Evolutionary conservation across 2,329 filamentous ascomycete species (phyloP), one percentile per base, ranked within the genome.

Genomic region (Ophiocordyceps camponoti-floridani): DNA sequence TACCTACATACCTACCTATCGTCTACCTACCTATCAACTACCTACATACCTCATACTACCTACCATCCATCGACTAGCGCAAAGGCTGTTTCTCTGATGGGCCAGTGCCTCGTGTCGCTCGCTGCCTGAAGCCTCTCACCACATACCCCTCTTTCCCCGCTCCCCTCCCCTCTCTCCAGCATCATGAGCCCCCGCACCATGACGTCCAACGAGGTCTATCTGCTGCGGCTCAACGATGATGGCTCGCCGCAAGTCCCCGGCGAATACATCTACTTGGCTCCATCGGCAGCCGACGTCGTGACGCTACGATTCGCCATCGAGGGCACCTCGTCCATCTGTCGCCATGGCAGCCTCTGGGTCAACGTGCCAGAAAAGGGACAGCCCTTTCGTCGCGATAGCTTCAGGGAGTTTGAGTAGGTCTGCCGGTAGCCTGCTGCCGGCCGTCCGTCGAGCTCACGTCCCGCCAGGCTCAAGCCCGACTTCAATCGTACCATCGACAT

Each of bases 401-500:
- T 94, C 62, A 77, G 79, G 55, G 82, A 94, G 65, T 93, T 83
- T 73, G 89, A 85, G 89, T 95, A 71, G 61, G 80, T 60, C 18
- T 41, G 45, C 26, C 40, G 10, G 41, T 31, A 28, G 4, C 18
- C 48, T 44, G 9, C 14, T 51, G 47, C 47, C 7, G 14, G 23
- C 9, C 1, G 8, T 14, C 14, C n/a, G 12, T 31, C 19, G 19
- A 33, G 30, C 41, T 45, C 9, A 43, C 43, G 12, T 1, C 27
- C 41, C 3, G 47, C 9, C 49, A 93, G 91, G 61, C 75, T 98
- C 51, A 73, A 79, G 30, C 87, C 91, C 46, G 84, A 93, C 66
- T 98, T 98, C 75, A 94, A 93, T 60, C 80, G 83, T 58, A 84
- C 80, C 45, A 82, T 94, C 57, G 77, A 93, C 61, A 88, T 98